phyloP scores from a whole-genome alignment of 352 stramenopile genomes.

The Phytophthora idaei region DNA sequence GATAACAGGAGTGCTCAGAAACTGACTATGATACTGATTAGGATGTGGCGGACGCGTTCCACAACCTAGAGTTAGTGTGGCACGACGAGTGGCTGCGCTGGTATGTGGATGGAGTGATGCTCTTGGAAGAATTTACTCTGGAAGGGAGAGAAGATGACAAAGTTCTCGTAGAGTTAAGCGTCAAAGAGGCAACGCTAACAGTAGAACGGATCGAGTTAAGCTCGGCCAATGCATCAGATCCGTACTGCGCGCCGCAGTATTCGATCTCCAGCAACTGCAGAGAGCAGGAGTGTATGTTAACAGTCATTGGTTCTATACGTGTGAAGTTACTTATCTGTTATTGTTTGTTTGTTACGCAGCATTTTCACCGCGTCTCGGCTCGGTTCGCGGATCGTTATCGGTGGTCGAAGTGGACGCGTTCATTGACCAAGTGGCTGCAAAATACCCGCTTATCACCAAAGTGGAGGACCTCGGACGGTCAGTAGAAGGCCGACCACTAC shows the following conservation, averaged over 20 bases:
- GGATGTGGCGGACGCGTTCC: conserved; percentile 37
- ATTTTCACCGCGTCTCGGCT: conserved; percentile 59
- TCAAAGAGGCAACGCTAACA: conserved; percentile 13
- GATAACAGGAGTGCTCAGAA: neutral
- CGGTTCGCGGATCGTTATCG: conserved; percentile 68
- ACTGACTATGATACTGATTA: conserved; percentile 14
- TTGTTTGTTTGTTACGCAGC: conserved; percentile 23
- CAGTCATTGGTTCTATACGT: neutral
- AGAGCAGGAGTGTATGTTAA: conserved; percentile 44
- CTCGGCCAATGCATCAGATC: conserved; percentile 34
- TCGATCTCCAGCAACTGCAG: conserved; percentile 47
- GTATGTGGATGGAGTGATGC: conserved; percentile 55
- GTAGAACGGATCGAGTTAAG: conserved; percentile 38
- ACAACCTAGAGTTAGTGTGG: conserved; percentile 50
- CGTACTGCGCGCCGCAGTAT: conserved; percentile 39
- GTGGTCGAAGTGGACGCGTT: conserved; percentile 65
- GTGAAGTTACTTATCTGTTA: neutral
- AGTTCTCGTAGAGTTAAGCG: conserved; percentile 37
- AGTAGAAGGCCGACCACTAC: conserved; percentile 59
- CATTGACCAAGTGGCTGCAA: conserved; percentile 44
- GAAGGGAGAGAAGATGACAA: conserved; percentile 1
- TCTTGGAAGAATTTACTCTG: conserved; percentile 47
- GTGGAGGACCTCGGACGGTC: conserved; percentile 67
- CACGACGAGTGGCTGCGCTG: conserved; percentile 61
- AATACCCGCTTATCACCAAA: conserved; percentile 53